Evolutionary conservation across 129 eudicot species (phyloP).

Genomic region (Scalesia atractyloides): DNA sequence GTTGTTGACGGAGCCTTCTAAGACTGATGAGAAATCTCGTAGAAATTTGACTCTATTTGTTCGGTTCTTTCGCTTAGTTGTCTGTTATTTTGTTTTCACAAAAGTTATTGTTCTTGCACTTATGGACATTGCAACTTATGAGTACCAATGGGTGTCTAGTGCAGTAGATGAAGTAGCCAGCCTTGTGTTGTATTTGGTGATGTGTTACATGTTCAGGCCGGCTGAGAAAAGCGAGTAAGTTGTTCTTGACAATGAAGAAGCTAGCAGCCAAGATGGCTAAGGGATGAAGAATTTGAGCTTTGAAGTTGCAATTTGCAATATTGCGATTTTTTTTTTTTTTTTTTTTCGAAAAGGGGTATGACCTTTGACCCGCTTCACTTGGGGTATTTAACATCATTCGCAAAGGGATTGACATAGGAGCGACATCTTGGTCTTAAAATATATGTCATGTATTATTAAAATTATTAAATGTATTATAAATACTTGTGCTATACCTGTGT

Average conservation of each 20-base stretch:
- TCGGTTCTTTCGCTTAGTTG: constrained; percentile 32
- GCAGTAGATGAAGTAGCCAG: constrained; percentile 40
- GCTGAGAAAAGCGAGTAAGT: constrained; percentile 41
- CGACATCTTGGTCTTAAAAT: too few relatives aligned
- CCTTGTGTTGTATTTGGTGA: constrained; percentile 36
- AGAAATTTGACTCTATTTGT: constrained; percentile 35
- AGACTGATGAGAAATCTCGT: constrained; percentile 42
- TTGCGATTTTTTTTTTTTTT: background rate
- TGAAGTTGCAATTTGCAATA: background rate
- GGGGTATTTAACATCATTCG: too few relatives aligned
- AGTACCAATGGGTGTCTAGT: constrained; percentile 33
- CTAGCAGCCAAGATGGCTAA: constrained; percentile 29
- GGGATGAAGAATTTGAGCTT: constrained; percentile 20
- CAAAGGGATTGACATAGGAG: too few relatives aligned
- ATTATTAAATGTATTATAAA: too few relatives aligned
- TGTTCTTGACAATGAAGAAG: constrained; percentile 30
- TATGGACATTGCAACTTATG: constrained; percentile 26
- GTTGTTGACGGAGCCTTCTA: constrained; percentile 19
- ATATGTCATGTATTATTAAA: too few relatives aligned
- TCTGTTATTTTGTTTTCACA: constrained; percentile 44
- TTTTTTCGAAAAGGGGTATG: too few relatives aligned
- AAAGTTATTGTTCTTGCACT: constrained; percentile 40
- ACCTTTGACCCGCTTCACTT: too few relatives aligned
- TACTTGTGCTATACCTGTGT: too few relatives aligned
- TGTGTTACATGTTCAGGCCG: constrained; percentile 56